phyloP scores from a whole-genome alignment of 2,329 filamentous ascomycete genomes.

The Claviceps pazoutovae region DNA sequence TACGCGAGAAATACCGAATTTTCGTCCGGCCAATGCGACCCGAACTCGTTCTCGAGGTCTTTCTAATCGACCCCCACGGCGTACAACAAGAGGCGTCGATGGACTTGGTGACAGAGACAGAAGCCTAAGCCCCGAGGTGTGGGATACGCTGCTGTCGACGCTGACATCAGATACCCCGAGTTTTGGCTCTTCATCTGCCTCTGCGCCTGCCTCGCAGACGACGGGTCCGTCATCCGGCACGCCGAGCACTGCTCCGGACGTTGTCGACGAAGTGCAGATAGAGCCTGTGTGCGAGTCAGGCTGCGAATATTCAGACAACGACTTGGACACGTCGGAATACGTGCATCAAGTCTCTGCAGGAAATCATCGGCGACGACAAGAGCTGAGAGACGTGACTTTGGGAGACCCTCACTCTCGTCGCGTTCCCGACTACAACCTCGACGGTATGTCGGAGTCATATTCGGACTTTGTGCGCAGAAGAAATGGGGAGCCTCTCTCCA shows the following conservation, averaged over 20 bases:
- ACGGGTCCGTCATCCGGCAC: constrained; percentile 32
- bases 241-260: constrained; percentile 18
- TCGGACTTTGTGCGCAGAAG: background rate
- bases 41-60: background rate
- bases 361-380: constrained; percentile 7
- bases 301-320: constrained; percentile 42
- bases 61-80: constrained; percentile 2
- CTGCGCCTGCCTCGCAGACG: constrained; percentile 32
- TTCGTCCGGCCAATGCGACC: background rate
- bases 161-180: constrained; percentile 74
- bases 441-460: constrained; percentile 7
- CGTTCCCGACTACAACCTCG: constrained; percentile 9
- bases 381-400: background rate
- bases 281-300: constrained; percentile 37
- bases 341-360: constrained; percentile 13
- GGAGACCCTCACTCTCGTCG: background rate
- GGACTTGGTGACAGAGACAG: constrained; percentile 75
- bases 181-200: constrained; percentile 69
- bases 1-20: background rate
- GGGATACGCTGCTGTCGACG: constrained; percentile 70
- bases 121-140: constrained; percentile 65
- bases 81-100: constrained; percentile 31
- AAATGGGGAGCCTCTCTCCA: background rate
- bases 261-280: constrained; percentile 18
- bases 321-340: constrained; percentile 38